Conservation (phyloP, 768 basidiomycete species). For the Tricholoma hemisulphureum region DNA sequence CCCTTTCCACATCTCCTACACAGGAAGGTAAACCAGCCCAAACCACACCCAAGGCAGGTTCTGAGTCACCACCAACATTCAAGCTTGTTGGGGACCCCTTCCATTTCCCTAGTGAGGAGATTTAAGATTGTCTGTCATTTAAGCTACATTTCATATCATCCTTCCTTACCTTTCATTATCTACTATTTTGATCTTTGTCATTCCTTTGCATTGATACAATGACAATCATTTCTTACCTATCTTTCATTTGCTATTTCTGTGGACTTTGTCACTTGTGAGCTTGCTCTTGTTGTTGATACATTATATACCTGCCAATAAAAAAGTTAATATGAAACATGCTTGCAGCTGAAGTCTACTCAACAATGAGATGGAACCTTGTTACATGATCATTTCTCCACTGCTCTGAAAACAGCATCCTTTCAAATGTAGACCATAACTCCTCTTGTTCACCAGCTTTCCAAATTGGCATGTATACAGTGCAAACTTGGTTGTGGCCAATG, state of each 20-base stretch:
- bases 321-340: background rate
- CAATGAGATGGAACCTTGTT: background rate
- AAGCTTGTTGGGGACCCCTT: no score
- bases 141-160: background rate
- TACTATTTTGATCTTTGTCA: background rate
- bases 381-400: background rate
- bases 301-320: background rate
- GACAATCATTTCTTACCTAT: no score
- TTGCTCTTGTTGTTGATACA: background rate
- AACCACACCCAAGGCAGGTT: no score
- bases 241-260: no score
- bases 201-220: background rate
- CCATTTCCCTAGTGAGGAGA: background rate
- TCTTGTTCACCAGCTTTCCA: background rate
- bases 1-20: background rate
- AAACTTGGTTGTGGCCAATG: background rate
- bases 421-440: background rate
- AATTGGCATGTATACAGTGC: background rate
- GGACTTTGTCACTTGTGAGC: no score
- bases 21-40: no score
- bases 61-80: no score
- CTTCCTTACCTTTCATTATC: background rate
- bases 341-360: background rate
- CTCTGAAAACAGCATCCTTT: background rate
- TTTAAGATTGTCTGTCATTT: no score